Evolutionary conservation across 2,329 filamentous ascomycete genomes (phyloP).

Genomic region (Colletotrichum musae): DNA sequence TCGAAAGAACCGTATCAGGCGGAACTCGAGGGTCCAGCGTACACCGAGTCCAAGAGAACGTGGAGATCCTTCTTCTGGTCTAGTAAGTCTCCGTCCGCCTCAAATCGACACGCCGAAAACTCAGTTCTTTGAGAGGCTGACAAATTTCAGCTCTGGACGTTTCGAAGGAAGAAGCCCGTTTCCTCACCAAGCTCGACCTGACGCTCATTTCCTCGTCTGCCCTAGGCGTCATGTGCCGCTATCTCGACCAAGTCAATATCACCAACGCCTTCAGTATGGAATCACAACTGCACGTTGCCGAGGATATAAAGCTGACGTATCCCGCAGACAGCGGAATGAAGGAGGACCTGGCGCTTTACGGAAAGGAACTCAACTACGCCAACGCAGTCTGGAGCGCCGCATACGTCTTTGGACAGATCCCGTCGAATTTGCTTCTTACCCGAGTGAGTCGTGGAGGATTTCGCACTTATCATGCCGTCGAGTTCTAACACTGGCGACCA

Average conservation of each 20-base stretch:
- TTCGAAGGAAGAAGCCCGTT: slow-evolving; percentile 45
- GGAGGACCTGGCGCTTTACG: slow-evolving; percentile 49
- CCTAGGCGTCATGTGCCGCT: slow-evolving; percentile 47
- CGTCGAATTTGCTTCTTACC: slow-evolving; percentile 47
- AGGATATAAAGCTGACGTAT: no score
- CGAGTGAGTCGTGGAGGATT: slow-evolving; percentile 45
- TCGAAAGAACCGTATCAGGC: slow-evolving; percentile 1
- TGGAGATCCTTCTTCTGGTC: slow-evolving; percentile 47
- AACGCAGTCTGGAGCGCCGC: slow-evolving; percentile 49
- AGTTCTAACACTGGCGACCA: not conserved
- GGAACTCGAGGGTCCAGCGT: not conserved
- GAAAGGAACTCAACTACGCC: slow-evolving; percentile 51
- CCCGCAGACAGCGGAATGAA: slow-evolving; percentile 48
- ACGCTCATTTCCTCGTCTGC: slow-evolving; percentile 46
- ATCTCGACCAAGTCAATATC: slow-evolving; percentile 48
- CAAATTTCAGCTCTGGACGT: slow-evolving; percentile 47
- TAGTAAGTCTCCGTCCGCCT: slow-evolving; percentile 43
- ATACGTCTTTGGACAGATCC: slow-evolving; percentile 50
- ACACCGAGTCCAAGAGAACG: slow-evolving; percentile 61
- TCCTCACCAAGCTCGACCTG: slow-evolving; percentile 48
- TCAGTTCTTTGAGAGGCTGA: no score
- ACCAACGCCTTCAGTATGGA: slow-evolving; percentile 47
- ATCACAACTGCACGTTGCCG: not conserved
- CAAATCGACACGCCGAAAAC: no score
- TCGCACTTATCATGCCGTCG: slow-evolving; percentile 30